A percentile compares a stretch with the other conserved stretches of the same genome.
Conservation (phyloP, 2,329 filamentous ascomycete species). For the Dichotomopilus funicola region DNA sequence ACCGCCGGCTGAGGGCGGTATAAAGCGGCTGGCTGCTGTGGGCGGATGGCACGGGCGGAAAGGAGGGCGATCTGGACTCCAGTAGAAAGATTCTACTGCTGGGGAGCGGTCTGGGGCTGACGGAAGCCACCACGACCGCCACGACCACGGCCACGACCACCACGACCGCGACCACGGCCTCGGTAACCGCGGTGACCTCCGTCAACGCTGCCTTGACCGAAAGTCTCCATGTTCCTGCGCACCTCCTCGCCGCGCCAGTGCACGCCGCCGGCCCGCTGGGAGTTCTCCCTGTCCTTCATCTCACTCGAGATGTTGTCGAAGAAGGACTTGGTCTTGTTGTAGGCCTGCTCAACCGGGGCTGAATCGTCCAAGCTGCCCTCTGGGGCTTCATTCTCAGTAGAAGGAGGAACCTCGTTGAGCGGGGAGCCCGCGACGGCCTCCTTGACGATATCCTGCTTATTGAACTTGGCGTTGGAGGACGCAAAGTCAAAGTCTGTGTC, state of each 20-base stretch:
- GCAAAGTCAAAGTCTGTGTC: slow-evolving; percentile 90
- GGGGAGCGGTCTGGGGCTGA: slow-evolving; percentile 12
- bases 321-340: slow-evolving; percentile 87
- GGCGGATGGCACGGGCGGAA: not conserved
- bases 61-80: too few species aligned
- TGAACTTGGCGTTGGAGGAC: slow-evolving; percentile 79
- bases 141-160: slow-evolving; percentile 19
- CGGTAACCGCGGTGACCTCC: slow-evolving; percentile 57
- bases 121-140: slow-evolving; percentile 16
- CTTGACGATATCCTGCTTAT: slow-evolving; percentile 78
- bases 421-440: slow-evolving; percentile 81
- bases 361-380: slow-evolving; percentile 35
- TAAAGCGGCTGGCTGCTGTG: not conserved
- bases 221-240: slow-evolving; percentile 94
- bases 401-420: slow-evolving; percentile 42
- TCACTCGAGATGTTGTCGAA: slow-evolving; percentile 99
- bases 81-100: slow-evolving; percentile 13
- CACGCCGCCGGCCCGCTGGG: slow-evolving; percentile 64
- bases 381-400: slow-evolving; percentile 24
- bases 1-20: slow-evolving; percentile 1
- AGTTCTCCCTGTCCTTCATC: slow-evolving; percentile 75
- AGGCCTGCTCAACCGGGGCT: slow-evolving; percentile 46
- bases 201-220: slow-evolving; percentile 93
- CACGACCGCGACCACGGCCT: slow-evolving; percentile 28
- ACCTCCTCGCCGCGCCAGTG: slow-evolving; percentile 92